Evolutionary conservation across 2,329 filamentous ascomycete species (phyloP).

Genomic region (Fonsecaea nubica): DNA sequence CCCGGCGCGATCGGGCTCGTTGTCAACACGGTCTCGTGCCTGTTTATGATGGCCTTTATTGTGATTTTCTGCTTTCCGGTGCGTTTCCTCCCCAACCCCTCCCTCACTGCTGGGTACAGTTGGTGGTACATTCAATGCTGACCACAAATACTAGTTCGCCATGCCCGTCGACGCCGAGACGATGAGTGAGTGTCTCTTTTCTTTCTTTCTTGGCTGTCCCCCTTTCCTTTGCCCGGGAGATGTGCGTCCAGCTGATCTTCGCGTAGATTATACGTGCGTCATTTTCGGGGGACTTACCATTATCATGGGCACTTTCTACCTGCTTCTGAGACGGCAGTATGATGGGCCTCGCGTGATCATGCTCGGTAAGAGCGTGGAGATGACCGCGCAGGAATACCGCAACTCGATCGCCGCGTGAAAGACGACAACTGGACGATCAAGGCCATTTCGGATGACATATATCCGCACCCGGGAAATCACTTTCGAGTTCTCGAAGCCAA

Average conservation of each 20-base stretch:
- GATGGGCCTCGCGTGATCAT: constrained; percentile 22
- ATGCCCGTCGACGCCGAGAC: constrained; percentile 52
- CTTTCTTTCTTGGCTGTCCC: background rate
- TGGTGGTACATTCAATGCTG: background rate
- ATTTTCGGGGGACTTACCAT: constrained; percentile 60
- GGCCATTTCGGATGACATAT: background rate
- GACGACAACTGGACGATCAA: background rate
- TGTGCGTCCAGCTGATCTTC: background rate
- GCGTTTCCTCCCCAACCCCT: constrained; percentile 8
- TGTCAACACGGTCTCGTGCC: constrained; percentile 58
- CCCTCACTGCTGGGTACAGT: constrained; percentile 25
- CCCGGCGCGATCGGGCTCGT: constrained; percentile 54
- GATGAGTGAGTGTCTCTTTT: constrained; percentile 49
- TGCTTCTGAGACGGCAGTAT: constrained; percentile 16
- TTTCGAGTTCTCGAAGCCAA: no score
- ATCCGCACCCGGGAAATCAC: no score
- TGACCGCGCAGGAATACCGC: constrained; percentile 23
- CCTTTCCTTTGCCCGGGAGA: background rate
- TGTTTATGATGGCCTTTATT: constrained; percentile 63
- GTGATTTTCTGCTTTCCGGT: constrained; percentile 66
- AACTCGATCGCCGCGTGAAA: constrained; percentile 19
- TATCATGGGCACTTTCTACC: constrained; percentile 55
- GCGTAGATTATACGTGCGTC: constrained; percentile 55
- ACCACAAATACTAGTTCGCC: constrained; percentile 12
- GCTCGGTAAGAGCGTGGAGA: constrained; percentile 20